phyloP scores from a whole-genome alignment of 139 green algal species.

The Pleodorina starrii region DNA sequence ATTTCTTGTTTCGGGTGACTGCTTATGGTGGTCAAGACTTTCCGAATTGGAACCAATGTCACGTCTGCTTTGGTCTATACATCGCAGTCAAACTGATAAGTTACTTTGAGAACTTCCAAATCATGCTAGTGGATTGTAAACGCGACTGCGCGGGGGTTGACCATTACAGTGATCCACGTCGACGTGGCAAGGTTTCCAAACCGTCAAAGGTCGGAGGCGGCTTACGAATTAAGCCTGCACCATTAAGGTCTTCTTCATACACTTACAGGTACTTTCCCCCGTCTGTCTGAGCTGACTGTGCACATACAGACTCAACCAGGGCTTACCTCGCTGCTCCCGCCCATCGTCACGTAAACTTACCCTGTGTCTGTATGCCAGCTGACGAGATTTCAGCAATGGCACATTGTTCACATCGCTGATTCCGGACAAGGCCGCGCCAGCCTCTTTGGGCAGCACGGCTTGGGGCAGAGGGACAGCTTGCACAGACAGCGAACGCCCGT shows the following conservation, averaged over 20 bases:
- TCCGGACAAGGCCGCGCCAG: background rate
- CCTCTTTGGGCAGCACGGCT: background rate
- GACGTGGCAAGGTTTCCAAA: background rate
- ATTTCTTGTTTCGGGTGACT: no score
- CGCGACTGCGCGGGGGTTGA: no score
- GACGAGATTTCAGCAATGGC: no score
- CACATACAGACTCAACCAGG: conserved; percentile 1
- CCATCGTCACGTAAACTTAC: background rate
- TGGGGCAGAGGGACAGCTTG: background rate
- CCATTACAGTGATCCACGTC: conserved; percentile 12
- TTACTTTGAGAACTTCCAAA: no score
- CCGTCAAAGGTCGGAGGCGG: background rate
- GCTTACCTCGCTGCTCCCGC: no score
- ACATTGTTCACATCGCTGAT: no score
- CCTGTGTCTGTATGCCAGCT: background rate
- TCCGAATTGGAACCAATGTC: no score
- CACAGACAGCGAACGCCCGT: background rate
- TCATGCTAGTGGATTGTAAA: no score
- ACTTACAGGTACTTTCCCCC: background rate
- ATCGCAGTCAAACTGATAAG: no score
- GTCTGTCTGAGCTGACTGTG: background rate
- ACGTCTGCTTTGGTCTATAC: no score
- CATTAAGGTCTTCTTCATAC: background rate
- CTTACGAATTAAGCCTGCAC: background rate
- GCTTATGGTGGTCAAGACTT: no score